These are phyloP conservation scores for Isochrysis galbana DNA, from an alignment of 78 protist species.

Conservation along the genomic window DNA sequence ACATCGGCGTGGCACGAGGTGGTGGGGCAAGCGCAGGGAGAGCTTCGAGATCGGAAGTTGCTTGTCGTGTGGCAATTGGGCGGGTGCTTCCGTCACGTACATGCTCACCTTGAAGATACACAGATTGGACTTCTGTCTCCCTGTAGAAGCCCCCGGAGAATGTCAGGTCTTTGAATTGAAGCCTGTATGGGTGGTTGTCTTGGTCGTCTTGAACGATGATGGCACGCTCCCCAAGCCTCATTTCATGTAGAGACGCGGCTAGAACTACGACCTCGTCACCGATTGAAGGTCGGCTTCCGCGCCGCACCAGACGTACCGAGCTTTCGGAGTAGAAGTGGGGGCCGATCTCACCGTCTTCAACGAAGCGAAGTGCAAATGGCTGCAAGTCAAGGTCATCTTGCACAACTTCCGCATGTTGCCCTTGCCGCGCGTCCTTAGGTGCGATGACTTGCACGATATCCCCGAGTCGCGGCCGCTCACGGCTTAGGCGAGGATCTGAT, in stretches of 20 bases:
- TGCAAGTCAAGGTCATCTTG: neutral
- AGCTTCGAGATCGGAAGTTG: too few species aligned
- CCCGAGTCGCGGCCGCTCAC: neutral
- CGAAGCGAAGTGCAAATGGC: neutral
- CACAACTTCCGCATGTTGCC: neutral
- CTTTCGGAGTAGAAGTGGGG: neutral
- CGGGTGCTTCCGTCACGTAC: too few species aligned
- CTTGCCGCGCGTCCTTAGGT: neutral
- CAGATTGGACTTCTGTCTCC: neutral
- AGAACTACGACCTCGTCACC: neutral
- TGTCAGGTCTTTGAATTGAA: neutral
- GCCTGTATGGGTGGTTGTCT: neutral
- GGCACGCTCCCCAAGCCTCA: neutral
- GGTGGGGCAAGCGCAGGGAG: too few species aligned
- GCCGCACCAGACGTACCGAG: neutral
- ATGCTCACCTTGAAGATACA: too few species aligned
- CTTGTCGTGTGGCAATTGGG: too few species aligned
- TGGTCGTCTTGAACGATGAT: neutral
- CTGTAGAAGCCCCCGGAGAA: neutral
- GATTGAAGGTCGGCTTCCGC: neutral
- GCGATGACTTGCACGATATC: neutral
- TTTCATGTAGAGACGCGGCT: neutral
- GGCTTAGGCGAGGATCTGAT: too few species aligned
- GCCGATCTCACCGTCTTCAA: neutral
- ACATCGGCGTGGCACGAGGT: too few species aligned